Evolutionary conservation across 345 rosid genomes (phyloP).

Genomic region (Melaleuca alternifolia): DNA sequence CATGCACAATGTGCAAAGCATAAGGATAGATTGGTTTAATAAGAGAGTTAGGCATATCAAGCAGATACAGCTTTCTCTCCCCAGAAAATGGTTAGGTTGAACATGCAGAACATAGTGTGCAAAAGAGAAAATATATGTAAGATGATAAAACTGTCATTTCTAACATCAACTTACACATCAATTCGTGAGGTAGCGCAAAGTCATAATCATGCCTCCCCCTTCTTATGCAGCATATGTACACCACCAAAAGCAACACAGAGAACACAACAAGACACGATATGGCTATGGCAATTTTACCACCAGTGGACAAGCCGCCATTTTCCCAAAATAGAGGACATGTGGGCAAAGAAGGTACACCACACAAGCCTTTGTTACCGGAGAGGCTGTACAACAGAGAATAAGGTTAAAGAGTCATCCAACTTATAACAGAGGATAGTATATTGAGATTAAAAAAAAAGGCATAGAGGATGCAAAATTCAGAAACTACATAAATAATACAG

Average conservation of each 20-base stretch:
- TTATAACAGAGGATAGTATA: background rate
- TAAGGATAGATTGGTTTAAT: background rate
- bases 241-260: slow-evolving; percentile 25
- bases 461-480: background rate
- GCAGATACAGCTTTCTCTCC: background rate
- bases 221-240: slow-evolving; percentile 52
- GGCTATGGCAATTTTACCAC: slow-evolving; percentile 69
- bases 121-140: background rate
- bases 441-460: background rate
- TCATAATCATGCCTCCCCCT: slow-evolving; percentile 82
- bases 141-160: background rate
- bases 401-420: background rate
- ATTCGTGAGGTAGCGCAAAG: slow-evolving; percentile 87
- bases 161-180: slow-evolving; percentile 54
- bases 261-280: slow-evolving; percentile 42
- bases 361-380: slow-evolving; percentile 87
- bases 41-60: background rate
- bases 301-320: slow-evolving; percentile 68
- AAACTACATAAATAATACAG: background rate
- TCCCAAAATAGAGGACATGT: slow-evolving; percentile 81
- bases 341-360: slow-evolving; percentile 82
- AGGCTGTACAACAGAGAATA: slow-evolving; percentile 36
- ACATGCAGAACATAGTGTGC: background rate
- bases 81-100: background rate
- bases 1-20: background rate